A percentile compares a stretch with the other conserved stretches of the same genome.
These are phyloP conservation scores for Senna siamea DNA, from an alignment of 306 rosid genomes.

Conservation along the genomic window DNA sequence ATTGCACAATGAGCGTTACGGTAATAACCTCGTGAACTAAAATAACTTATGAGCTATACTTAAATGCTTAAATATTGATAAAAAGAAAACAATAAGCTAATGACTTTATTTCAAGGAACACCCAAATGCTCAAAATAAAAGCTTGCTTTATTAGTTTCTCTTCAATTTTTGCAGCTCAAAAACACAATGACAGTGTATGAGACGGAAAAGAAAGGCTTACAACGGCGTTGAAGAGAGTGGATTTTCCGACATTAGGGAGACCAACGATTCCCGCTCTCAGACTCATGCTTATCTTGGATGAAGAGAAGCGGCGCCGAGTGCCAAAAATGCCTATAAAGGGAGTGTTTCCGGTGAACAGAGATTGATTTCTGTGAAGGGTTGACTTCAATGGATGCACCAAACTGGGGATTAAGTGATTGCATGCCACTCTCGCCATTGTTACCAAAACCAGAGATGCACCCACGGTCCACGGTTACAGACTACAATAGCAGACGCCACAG, in stretches of 20 bases:
- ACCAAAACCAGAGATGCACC: background rate
- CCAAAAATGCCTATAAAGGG: constrained; percentile 39
- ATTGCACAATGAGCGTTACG: background rate
- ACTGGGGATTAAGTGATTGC: constrained; percentile 53
- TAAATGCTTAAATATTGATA: background rate
- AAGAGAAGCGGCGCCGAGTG: constrained; percentile 61
- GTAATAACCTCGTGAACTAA: background rate
- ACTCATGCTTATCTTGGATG: constrained; percentile 86
- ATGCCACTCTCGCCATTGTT: constrained; percentile 65
- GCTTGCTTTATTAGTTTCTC: background rate
- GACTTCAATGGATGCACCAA: constrained; percentile 70
- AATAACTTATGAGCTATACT: background rate
- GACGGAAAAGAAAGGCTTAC: constrained; percentile 49
- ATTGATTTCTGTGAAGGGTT: constrained; percentile 42
- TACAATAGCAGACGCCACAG: background rate
- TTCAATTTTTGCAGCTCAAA: background rate
- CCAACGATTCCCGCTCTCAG: constrained; percentile 96
- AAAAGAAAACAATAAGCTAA: background rate
- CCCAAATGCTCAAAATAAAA: background rate
- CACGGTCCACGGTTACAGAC: background rate
- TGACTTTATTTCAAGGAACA: constrained; percentile 17
- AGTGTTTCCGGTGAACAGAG: constrained; percentile 45
- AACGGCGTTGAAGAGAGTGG: constrained; percentile 96
- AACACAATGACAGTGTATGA: background rate
- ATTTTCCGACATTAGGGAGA: constrained; percentile 96